These are phyloP conservation scores for Cubamyces lactineus DNA, from an alignment of 768 basidiomycete genomes.

Conservation along the genomic window DNA sequence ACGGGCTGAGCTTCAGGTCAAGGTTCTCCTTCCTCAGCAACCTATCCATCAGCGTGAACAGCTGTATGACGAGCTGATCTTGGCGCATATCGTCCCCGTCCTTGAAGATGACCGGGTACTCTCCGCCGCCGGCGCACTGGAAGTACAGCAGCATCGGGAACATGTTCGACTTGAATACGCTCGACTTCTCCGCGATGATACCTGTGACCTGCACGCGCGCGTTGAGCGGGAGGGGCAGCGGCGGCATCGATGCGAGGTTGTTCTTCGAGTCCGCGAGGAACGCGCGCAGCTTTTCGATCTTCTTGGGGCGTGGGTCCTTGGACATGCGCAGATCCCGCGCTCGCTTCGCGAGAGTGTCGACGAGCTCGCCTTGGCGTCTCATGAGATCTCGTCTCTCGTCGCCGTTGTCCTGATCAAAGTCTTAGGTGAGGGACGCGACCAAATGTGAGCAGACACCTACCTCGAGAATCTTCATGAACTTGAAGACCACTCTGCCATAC, in stretches of 20 bases:
- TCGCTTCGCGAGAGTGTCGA: conserved; percentile 82
- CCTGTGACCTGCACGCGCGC: conserved; percentile 85
- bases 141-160: conserved; percentile 92
- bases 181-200: conserved; percentile 89
- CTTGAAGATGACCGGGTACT: conserved; percentile 97
- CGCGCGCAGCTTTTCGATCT: conserved; percentile 93
- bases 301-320: conserved; percentile 94
- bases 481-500: conserved; percentile 90
- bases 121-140: conserved; percentile 78
- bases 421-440: background rate
- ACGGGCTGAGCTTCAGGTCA: conserved; percentile 89
- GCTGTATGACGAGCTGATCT: conserved; percentile 96
- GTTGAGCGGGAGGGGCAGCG: conserved; percentile 89
- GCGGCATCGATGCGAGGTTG: conserved; percentile 74
- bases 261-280: conserved; percentile 86
- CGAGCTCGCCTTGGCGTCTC: conserved; percentile 87
- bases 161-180: conserved; percentile 97
- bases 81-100: conserved; percentile 99
- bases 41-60: conserved; percentile 98
- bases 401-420: conserved; percentile 67
- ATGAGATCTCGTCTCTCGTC: conserved; percentile 85
- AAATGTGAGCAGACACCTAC: conserved; percentile 42
- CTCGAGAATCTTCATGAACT: conserved; percentile 90
- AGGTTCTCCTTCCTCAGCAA: conserved; percentile 92
- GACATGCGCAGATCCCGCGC: conserved; percentile 87